Conservation (phyloP, 2,329 filamentous ascomycete species). For the Diaporthe sp. region DNA sequence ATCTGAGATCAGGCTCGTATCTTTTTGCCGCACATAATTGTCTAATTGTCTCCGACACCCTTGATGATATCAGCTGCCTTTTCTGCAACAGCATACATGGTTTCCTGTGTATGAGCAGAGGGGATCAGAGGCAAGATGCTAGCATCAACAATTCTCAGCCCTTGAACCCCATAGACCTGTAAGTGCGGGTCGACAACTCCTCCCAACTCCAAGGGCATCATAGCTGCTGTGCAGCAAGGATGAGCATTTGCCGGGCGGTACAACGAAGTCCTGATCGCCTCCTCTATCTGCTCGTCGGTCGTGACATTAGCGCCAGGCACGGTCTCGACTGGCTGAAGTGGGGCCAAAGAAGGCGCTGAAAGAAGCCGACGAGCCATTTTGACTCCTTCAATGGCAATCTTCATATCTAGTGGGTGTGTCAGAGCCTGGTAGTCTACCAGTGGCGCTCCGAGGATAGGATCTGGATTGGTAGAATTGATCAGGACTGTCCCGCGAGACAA, state of each 20-base stretch:
- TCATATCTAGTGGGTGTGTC: conserved; percentile 53
- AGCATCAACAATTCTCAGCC: conserved; percentile 32
- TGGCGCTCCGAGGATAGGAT: conserved; percentile 51
- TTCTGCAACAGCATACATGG: conserved; percentile 35
- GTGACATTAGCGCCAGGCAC: conserved; percentile 48
- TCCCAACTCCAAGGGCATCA: conserved; percentile 54
- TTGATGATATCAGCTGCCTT: conserved; percentile 34
- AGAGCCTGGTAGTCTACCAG: conserved; percentile 55
- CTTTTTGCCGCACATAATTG: background rate
- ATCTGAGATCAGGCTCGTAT: no score
- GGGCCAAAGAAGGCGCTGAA: conserved; percentile 51
- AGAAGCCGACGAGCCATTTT: conserved; percentile 51
- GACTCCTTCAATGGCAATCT: conserved; percentile 53
- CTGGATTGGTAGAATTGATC: conserved; percentile 49
- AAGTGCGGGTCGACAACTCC: conserved; percentile 53
- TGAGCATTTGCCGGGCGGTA: conserved; percentile 49
- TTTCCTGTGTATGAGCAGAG: conserved; percentile 34
- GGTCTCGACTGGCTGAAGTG: conserved; percentile 49
- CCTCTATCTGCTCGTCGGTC: conserved; percentile 49
- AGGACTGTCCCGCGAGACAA: conserved; percentile 54
- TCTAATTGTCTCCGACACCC: background rate
- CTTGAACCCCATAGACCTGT: conserved; percentile 32
- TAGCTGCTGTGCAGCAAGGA: conserved; percentile 55
- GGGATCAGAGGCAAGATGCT: conserved; percentile 35
- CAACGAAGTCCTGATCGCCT: conserved; percentile 37